Percentiles rank a stretch among this genome's conserved stretches.
Evolutionary conservation across 176 grass and related monocot genomes (phyloP).

Genomic region (Secale cereale): DNA sequence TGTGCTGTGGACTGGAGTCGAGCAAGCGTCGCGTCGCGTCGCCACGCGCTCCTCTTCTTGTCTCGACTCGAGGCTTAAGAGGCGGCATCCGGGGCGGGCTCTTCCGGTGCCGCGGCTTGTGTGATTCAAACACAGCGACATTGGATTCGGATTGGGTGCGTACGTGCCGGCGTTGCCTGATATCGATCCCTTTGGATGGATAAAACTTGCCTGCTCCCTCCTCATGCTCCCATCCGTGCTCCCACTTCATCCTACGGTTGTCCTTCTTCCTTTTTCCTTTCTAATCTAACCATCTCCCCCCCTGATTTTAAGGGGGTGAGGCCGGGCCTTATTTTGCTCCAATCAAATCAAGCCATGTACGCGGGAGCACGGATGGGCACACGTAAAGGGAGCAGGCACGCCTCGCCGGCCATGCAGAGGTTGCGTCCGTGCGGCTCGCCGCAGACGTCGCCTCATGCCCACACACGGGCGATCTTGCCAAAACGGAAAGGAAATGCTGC

Average conservation of each 20-base stretch:
- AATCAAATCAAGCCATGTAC: no score
- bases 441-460: background rate
- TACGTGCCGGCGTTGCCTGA: background rate
- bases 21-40: background rate
- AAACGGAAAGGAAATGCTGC: background rate
- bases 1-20: background rate
- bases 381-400: no score
- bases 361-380: no score
- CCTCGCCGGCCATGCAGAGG: background rate
- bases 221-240: no score
- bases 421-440: background rate
- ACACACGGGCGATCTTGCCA: background rate
- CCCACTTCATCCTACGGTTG: no score
- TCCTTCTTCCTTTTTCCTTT: no score
- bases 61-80: background rate
- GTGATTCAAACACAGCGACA: background rate
- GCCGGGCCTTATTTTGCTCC: no score
- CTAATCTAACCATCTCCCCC: no score
- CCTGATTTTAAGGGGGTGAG: no score
- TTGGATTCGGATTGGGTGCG: background rate
- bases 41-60: background rate
- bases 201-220: no score
- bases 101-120: background rate
- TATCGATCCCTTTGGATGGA: background rate
- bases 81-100: constrained; percentile 9